Evolutionary conservation across 768 basidiomycete genomes (phyloP), one percentile per base, ranked within the genome.

Genomic region (Termitomyces sp.): DNA sequence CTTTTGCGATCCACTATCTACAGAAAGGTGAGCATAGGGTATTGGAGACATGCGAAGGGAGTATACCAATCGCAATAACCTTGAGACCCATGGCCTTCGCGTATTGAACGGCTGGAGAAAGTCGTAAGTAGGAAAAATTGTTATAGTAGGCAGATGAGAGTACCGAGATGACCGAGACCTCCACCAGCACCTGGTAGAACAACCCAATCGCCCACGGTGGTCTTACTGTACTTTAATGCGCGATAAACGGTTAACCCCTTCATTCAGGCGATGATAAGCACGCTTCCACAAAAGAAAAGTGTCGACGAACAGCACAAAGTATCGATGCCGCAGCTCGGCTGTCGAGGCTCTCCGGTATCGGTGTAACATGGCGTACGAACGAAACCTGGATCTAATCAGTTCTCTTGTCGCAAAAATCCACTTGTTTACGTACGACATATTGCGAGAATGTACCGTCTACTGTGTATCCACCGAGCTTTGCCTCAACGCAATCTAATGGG

Each of bases 191-290:
- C 91, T 11, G 89, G 86, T 51, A 94, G 76, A 25, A 86, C 87
- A 62, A 92, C 77, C 85, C 86, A 91, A 59, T 96, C 85, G 36
- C 92, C 89, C 8, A 86, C 81, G 34, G 73, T 78, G 7, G 85
- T 80, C 57, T 83, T 76, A 56, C 84, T 82, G 70, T 88, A 81
- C 72, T 94, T 95, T 66, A 96, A 76, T 0, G 92, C 94, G 60
- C 91, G 88, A 69, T 93, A 96, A 1, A 91, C 91, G 3, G 94
- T 95, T 25, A 96, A 77, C 50, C 91, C 91, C 87, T 88, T 53
- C 0, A 47, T 4, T 11, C 15, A 1, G 11, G 47, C 53, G 3
- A 11, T 36, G 25, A 25, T 1, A n/a, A 72, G 79, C 25, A 29
- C 9, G 3, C 17, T 20, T 37, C 4, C 15, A 55, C 43, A 17